These are phyloP conservation scores for Yamadazyma mexicana DNA, from an alignment of 1,139 yeast species.

Conservation along the genomic window DNA sequence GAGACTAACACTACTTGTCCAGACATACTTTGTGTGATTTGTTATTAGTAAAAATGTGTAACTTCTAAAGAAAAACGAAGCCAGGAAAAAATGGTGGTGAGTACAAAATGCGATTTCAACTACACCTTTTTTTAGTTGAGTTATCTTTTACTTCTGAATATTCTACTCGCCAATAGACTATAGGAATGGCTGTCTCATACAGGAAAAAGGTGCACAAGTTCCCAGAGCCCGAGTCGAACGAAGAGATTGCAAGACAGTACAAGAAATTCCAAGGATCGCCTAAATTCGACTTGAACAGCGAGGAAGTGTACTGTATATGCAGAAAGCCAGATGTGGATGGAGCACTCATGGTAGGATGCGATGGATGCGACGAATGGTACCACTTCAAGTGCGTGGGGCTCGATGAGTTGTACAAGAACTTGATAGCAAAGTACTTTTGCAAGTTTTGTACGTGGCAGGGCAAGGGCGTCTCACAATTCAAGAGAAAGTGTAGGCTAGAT, in stretches of 20 bases:
- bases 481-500: constrained; percentile 67
- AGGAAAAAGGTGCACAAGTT: constrained; percentile 8
- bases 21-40: constrained; percentile 21
- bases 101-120: not conserved
- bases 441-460: constrained; percentile 65
- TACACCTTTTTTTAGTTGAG: too few species aligned
- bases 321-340: constrained; percentile 75
- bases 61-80: not conserved
- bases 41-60: not conserved
- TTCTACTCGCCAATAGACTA: too few species aligned
- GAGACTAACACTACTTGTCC: constrained; percentile 66
- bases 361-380: constrained; percentile 94
- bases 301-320: constrained; percentile 78
- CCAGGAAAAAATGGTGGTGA: not conserved
- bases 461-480: constrained; percentile 57
- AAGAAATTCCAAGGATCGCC: constrained; percentile 44
- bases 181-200: too few species aligned
- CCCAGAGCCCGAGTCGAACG: constrained; percentile 24
- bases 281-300: constrained; percentile 48
- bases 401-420: constrained; percentile 49
- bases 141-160: too few species aligned
- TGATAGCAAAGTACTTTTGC: constrained; percentile 71
- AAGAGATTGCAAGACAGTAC: constrained; percentile 46
- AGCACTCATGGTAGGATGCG: constrained; percentile 88
- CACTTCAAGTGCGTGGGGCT: constrained; percentile 79